Evolutionary conservation across 2,329 filamentous ascomycete species (phyloP), one percentile per base, ranked within the genome.

Genomic region (Xylaria digitata): DNA sequence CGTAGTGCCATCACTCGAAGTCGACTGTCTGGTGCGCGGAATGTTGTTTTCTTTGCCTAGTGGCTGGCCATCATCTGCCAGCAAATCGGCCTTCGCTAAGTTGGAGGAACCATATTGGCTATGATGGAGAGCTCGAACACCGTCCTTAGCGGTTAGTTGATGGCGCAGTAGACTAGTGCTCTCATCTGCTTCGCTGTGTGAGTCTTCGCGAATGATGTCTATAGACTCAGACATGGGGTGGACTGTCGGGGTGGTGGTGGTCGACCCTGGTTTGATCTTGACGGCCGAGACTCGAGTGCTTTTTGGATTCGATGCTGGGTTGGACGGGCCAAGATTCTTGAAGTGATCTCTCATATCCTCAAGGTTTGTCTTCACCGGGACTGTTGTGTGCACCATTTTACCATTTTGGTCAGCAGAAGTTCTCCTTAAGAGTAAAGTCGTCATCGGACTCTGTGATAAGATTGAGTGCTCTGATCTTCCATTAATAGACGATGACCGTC

Each of bases 261-360:
- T 73, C 55, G 61, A 68, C 6, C 79, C 83, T 32, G 82, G 80
- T 79, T 92, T 92, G 72, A 91, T 89, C 77, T 91, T 91, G 72
- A 92, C 89, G 0, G 89, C 86, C 19, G 87, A 86, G 19, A 85
- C 86, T 19, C 84, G 84, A 1, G 88, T 90, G 63, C 83, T 84
- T 76, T 86, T 88, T 1, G 89, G 89, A 62, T 89, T 88, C 17
- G 86, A 85, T 6, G 89, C 89, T 21, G 86, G 85, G 74, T 91
- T 92, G 0, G 89, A 90, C 0, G 89, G 89, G 0, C 89, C 89
- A 0, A 91, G 85, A 68, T 88, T 85, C 70, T 88, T 89, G 50
- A 91, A 80, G 70, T 90, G 87, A 73, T 88, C 84, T 72, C 83
- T 84, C 80, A 90, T 87, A 58, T 91, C 88, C 58, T 87, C 84